Evolutionary conservation across 23 red algal species (phyloP).

Genomic region (Gracilaria gracilis): DNA sequence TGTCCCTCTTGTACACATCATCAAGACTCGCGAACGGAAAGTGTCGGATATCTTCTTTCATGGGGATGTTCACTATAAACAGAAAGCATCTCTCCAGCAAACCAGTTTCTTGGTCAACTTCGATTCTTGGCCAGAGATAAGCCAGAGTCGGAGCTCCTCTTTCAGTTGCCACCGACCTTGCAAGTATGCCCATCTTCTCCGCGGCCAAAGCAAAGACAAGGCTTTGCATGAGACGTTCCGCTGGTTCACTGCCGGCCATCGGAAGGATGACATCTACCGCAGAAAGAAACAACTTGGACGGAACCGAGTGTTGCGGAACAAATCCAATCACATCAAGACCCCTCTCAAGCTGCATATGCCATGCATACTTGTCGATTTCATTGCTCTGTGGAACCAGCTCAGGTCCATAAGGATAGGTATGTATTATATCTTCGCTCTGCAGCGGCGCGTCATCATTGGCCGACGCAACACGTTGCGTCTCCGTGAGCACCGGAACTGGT

Average conservation of each 20-base stretch:
- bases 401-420: conserved; percentile 58
- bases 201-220: conserved; percentile 55
- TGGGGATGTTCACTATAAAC: conserved; percentile 49
- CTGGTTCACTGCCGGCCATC: conserved; percentile 2
- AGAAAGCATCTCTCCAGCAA: conserved; percentile 43
- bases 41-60: conserved; percentile 65
- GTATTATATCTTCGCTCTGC: neutral
- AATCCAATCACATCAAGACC: conserved; percentile 63
- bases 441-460: conserved; percentile 59
- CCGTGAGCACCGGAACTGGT: conserved; percentile 38
- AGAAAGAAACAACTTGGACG: conserved; percentile 29
- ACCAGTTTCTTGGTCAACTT: neutral
- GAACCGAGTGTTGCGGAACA: conserved; percentile 41
- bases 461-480: conserved; percentile 61
- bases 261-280: conserved; percentile 59
- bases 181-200: conserved; percentile 63
- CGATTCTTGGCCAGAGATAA: conserved; percentile 60
- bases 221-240: conserved; percentile 26
- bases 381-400: conserved; percentile 54
- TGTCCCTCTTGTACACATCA: conserved; percentile 20
- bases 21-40: conserved; percentile 47
- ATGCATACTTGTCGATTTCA: conserved; percentile 45
- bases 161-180: conserved; percentile 26
- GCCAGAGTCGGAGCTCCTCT: conserved; percentile 34
- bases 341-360: conserved; percentile 42